Evolutionary conservation across 2,329 filamentous ascomycete species (phyloP).

Genomic region (Acephala macrosclerotiorum): DNA sequence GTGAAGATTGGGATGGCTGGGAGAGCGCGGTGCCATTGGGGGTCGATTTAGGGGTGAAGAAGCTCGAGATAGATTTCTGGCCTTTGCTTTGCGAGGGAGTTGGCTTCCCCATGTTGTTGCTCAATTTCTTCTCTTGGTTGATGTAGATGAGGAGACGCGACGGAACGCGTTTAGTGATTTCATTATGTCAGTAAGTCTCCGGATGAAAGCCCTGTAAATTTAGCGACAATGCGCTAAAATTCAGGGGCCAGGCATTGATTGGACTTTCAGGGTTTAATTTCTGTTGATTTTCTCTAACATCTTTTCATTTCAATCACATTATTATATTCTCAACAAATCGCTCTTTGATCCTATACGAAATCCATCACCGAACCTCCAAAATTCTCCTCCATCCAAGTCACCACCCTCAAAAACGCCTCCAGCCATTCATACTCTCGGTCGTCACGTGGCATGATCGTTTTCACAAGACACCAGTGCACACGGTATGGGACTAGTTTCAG

Average conservation of each 20-base stretch:
- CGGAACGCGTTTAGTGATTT: constrained; percentile 3
- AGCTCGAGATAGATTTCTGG: constrained; percentile 85
- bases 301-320: too few relatives aligned
- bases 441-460: constrained; percentile 21
- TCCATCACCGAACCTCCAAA: too few relatives aligned
- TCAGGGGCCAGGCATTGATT: not conserved
- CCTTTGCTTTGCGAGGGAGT: constrained; percentile 49
- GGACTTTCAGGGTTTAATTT: not conserved
- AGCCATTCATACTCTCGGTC: constrained; percentile 31
- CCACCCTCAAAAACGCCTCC: constrained; percentile 26
- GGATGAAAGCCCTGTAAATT: not conserved
- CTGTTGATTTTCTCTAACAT: not conserved
- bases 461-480: too few relatives aligned
- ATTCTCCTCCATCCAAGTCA: constrained; percentile 31
- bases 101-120: constrained; percentile 36
- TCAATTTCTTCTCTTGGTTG: not conserved
- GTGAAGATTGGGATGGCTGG: constrained; percentile 45
- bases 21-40: constrained; percentile 54
- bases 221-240: not conserved
- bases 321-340: too few relatives aligned
- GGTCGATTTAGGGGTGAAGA: constrained; percentile 72
- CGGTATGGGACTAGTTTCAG: too few relatives aligned
- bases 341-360: too few relatives aligned
- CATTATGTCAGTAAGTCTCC: not conserved
- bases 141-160: constrained; percentile 12